Conservation (phyloP, 139 green algal genomes). For the Desmodesmus armatus region DNA sequence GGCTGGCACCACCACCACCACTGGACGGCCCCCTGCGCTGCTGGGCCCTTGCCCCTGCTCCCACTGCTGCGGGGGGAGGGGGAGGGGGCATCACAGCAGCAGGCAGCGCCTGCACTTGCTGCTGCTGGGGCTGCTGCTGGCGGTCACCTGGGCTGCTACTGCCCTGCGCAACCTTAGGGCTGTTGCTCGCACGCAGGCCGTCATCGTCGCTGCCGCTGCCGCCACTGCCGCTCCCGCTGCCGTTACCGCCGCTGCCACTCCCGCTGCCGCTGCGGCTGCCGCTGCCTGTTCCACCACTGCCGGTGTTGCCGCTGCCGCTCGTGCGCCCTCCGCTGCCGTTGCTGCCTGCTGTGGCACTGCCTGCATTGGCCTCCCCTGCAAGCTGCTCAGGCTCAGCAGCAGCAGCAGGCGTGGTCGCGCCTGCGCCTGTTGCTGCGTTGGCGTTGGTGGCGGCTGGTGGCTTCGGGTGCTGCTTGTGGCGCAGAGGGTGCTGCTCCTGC, state of each 20-base stretch:
- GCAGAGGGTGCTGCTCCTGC: not conserved
- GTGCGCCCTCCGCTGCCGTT: not conserved
- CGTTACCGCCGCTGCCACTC: not conserved
- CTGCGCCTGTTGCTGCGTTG: not conserved
- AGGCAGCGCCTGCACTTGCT: not conserved
- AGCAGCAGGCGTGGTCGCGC: not conserved
- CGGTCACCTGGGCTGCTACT: not conserved
- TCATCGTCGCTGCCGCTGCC: constrained; percentile 14
- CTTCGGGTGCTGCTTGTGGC: too few relatives aligned
- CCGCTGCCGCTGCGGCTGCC: constrained; percentile 7
- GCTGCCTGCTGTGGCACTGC: not conserved
- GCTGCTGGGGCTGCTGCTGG: not conserved
- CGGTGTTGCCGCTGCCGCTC: not conserved
- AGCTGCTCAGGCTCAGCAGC: not conserved
- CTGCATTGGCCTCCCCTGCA: not conserved
- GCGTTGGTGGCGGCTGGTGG: not conserved
- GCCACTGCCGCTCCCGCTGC: not conserved
- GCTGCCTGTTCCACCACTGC: not conserved
- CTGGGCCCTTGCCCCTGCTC: constrained; percentile 9
- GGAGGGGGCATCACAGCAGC: not conserved
- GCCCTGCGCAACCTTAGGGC: constrained; percentile 5
- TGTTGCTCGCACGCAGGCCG: constrained; percentile 25
- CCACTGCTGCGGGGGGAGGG: not conserved
- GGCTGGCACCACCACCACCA: not conserved
- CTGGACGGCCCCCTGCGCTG: not conserved